Conservation (phyloP, 2,329 filamentous ascomycete genomes). For the Raffaelea arxii region DNA sequence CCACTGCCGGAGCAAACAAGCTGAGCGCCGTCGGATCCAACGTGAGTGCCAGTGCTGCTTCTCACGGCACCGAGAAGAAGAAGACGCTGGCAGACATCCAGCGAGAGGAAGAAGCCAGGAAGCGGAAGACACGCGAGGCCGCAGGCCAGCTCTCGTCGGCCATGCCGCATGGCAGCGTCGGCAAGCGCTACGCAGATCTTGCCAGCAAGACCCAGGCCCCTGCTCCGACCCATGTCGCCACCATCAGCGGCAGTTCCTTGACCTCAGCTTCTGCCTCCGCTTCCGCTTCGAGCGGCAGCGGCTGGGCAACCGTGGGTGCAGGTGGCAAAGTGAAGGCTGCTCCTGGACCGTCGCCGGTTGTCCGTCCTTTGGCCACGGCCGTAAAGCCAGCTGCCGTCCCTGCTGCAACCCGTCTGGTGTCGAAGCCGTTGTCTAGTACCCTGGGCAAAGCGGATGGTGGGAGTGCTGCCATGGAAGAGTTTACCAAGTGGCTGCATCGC, state of each 20-base stretch:
- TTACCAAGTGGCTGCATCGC: constrained; percentile 82
- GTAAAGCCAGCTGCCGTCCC: constrained; percentile 33
- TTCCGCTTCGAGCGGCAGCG: constrained; percentile 38
- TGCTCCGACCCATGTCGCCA: too few relatives aligned
- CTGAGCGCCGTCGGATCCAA: constrained; percentile 16
- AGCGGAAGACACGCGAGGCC: constrained; percentile 57
- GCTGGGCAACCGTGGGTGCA: constrained; percentile 93
- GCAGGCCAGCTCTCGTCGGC: constrained; percentile 28
- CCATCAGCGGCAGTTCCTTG: not conserved
- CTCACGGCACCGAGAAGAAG: constrained; percentile 41
- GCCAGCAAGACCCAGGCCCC: constrained; percentile 58
- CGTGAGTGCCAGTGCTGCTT: constrained; percentile 18
- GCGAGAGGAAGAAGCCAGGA: constrained; percentile 85
- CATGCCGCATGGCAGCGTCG: constrained; percentile 28
- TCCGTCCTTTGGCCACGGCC: constrained; percentile 27
- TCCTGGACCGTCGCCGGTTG: constrained; percentile 40
- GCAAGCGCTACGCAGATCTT: constrained; percentile 91
- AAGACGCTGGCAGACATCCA: constrained; percentile 96
- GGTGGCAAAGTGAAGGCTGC: constrained; percentile 83
- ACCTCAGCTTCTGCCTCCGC: constrained; percentile 26
- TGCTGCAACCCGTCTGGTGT: constrained; percentile 17
- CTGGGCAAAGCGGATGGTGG: constrained; percentile 29
- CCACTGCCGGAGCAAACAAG: constrained; percentile 31
- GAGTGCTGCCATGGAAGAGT: constrained; percentile 68
- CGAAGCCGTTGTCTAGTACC: constrained; percentile 41